Percentiles rank a stretch among this genome's conserved stretches.
phyloP scores from a whole-genome alignment of 2,329 filamentous ascomycete genomes.

The Trichoderma sp. region DNA sequence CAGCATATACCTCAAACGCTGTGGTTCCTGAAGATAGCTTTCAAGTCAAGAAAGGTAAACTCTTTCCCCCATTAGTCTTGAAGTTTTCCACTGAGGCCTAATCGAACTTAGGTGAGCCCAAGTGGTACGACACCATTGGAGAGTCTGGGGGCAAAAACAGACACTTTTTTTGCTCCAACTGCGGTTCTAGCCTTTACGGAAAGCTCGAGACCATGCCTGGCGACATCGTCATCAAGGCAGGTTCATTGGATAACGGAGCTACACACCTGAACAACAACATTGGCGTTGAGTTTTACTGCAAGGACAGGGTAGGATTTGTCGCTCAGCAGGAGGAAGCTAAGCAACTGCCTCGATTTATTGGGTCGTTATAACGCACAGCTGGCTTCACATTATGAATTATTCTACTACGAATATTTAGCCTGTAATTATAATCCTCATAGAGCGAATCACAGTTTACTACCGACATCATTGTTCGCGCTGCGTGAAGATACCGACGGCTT shows the following conservation, averaged over 20 bases:
- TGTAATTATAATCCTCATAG: background rate
- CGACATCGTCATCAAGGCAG: constrained; percentile 53
- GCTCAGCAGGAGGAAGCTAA: constrained; percentile 39
- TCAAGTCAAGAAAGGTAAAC: constrained; percentile 50
- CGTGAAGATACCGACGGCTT: background rate
- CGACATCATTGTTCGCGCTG: background rate
- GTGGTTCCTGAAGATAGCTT: constrained; percentile 51
- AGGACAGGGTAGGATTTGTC: constrained; percentile 51
- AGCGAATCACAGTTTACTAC: background rate
- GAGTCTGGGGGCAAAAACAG: constrained; percentile 56
- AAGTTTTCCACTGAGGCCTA: background rate
- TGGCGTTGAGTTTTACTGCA: constrained; percentile 55
- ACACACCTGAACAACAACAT: constrained; percentile 47
- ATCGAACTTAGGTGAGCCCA: constrained; percentile 44
- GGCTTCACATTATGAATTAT: background rate
- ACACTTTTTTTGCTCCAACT: constrained; percentile 57
- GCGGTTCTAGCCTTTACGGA: constrained; percentile 54
- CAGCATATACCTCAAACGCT: constrained; percentile 57
- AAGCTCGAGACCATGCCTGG: constrained; percentile 56
- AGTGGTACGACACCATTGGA: constrained; percentile 49
- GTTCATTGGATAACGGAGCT: constrained; percentile 51
- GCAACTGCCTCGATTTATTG: constrained; percentile 23
- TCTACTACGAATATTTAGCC: background rate
- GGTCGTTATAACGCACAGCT: background rate
- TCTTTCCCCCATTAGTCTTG: background rate